Base-by-base conservation (phyloP, 202 grass and related monocot genomes). In the Panicum virgatum region DNA sequence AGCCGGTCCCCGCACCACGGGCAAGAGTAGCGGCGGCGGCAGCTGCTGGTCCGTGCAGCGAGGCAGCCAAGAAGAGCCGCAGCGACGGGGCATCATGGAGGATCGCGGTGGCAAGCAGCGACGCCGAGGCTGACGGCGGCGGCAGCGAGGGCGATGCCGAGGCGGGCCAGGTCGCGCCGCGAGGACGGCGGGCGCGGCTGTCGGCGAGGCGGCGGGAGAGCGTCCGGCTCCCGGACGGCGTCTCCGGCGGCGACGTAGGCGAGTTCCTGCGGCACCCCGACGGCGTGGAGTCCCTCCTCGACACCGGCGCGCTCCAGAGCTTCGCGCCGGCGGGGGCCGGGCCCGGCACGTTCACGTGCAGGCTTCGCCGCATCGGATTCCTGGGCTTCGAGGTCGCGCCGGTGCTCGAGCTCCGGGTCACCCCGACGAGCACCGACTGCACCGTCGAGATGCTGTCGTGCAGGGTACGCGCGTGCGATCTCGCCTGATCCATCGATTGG, bases 401-500 rank as follows among this genome's bases (percentile, higher is more conserved):
- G 6, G 92, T 98, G 62, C 79, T 98, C 9, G 92, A 88, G 52
- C 74, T 98, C 62, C 84, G 90, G 3, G 90, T 94, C 47, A 72
- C 76, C 37, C 95, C 88, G 13, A 93, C 95, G 7, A 13, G 40
- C 37, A 38, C 82, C 20, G 82, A 89, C 69, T 98, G 92, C 79
- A 93, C 88, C 11, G 90, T 98, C 57, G 90, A 98, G 81, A 86
- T 98, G 92, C 86, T 98, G 25, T 94, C 92, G 23, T 94, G 90
- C 82, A 88, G 89, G 88, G 89, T 96, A 27, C 56, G 40, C 30
- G 8, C 37, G 13, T 15, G 56, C 5, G 9, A 32, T 52, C 18
- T 19, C n/a, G 3, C 10, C 29, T 79, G 34, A 44, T 30, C 20
- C 36, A 12, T 27, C 10, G 30, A 1, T 13, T 72, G 43, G 27